These are phyloP conservation scores for Populus tomentosa DNA, from an alignment of 441 rosid species.

Conservation along the genomic window DNA sequence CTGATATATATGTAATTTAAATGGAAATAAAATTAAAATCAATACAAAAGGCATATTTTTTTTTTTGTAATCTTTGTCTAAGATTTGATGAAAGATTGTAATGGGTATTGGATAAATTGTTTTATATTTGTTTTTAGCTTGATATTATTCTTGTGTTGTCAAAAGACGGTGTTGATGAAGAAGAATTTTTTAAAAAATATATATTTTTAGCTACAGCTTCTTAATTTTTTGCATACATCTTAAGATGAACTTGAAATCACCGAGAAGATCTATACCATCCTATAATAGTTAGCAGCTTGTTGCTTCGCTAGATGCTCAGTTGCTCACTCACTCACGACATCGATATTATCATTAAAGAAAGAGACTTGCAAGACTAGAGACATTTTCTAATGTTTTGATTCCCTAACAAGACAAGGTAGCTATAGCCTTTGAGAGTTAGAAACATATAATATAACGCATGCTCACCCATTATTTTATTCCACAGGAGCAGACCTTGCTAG, in stretches of 20 bases:
- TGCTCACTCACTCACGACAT: not conserved
- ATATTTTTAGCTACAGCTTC: not conserved
- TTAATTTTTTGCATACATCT: no score
- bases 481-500: not conserved
- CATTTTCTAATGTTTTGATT: not conserved
- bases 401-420: slow-evolving; percentile 22
- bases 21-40: no score
- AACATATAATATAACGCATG: not conserved
- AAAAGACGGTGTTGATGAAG: no score
- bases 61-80: no score
- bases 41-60: no score
- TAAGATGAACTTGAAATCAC: no score
- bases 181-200: no score
- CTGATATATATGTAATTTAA: no score
- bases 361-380: not conserved
- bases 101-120: no score
- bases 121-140: no score
- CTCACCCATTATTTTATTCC: not conserved
- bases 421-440: not conserved
- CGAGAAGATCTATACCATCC: not conserved
- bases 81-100: no score
- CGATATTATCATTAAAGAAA: slow-evolving; percentile 2
- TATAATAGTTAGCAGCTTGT: not conserved
- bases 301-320: not conserved
- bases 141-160: no score